Evolutionary conservation across 2,329 filamentous ascomycete species (phyloP).

Genomic region (Alternaria sp.): DNA sequence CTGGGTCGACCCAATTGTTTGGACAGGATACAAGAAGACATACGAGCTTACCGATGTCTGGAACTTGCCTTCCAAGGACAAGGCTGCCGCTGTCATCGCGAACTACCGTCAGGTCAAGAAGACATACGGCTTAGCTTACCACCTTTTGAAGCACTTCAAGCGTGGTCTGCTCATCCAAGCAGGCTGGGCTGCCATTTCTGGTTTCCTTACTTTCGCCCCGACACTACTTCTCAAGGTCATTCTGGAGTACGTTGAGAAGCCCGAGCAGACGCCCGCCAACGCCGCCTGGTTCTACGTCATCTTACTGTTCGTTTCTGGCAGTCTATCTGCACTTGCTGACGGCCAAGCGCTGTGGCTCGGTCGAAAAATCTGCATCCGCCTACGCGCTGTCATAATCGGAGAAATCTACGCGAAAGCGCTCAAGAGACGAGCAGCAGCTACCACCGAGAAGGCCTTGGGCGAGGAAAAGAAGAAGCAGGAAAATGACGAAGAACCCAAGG

Average conservation of each 20-base stretch:
- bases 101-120: conserved; percentile 87
- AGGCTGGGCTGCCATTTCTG: conserved; percentile 77
- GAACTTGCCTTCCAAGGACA: conserved; percentile 88
- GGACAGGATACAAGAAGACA: conserved; percentile 84
- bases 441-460: conserved; percentile 75
- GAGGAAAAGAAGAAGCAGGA: conserved; percentile 56
- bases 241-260: conserved; percentile 90
- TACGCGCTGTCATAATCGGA: conserved; percentile 93
- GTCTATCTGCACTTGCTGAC: conserved; percentile 81
- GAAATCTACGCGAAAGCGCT: conserved; percentile 97
- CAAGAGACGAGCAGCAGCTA: conserved; percentile 82
- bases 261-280: conserved; percentile 75
- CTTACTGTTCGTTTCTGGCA: conserved; percentile 81
- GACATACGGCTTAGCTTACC: conserved; percentile 77
- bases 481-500: conserved; percentile 47
- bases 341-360: conserved; percentile 92
- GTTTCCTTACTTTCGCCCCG: conserved; percentile 86
- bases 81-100: conserved; percentile 78
- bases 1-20: conserved; percentile 90
- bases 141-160: conserved; percentile 86
- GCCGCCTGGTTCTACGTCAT: conserved; percentile 97
- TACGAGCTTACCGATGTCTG: conserved; percentile 86
- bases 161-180: conserved; percentile 77
- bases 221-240: conserved; percentile 91
- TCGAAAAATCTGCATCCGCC: conserved; percentile 88